phyloP scores from a whole-genome alignment of 208 protist species.

The Trypanosoma avium region DNA sequence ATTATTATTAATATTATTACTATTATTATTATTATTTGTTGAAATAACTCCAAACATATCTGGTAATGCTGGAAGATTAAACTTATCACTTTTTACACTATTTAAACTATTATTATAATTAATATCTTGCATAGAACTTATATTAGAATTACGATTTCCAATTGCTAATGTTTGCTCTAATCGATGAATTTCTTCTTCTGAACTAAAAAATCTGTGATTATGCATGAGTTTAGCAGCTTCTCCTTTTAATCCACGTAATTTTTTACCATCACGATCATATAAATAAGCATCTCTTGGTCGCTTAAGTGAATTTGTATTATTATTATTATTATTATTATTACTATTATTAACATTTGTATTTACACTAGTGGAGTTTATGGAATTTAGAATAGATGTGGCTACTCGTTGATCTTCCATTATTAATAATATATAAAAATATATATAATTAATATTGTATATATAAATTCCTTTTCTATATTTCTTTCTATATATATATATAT shows the following conservation, averaged over 20 bases:
- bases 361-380: background rate
- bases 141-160: conserved; percentile 1
- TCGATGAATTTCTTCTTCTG: conserved; percentile 22
- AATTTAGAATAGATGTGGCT: conserved; percentile 16
- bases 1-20: background rate
- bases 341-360: background rate
- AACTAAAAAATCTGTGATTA: conserved; percentile 20
- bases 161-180: conserved; percentile 13
- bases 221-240: conserved; percentile 24
- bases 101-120: background rate
- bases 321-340: background rate
- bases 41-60: conserved; percentile 35
- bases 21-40: conserved; percentile 1
- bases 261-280: conserved; percentile 25
- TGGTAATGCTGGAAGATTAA: conserved; percentile 16
- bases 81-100: background rate
- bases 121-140: too few species aligned
- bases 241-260: conserved; percentile 16
- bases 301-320: background rate
- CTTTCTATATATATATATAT: too few species aligned
- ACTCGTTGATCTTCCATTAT: conserved; percentile 17
- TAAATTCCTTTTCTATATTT: too few species aligned
- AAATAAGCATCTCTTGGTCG: conserved; percentile 9
- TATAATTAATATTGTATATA: too few species aligned
- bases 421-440: conserved; percentile 2